A percentile compares a stretch with the other conserved stretches of the same genome.
These are phyloP conservation scores for Saccharum officinarum DNA, from an alignment of 176 grass and related monocot genomes.

Conservation along the genomic window DNA sequence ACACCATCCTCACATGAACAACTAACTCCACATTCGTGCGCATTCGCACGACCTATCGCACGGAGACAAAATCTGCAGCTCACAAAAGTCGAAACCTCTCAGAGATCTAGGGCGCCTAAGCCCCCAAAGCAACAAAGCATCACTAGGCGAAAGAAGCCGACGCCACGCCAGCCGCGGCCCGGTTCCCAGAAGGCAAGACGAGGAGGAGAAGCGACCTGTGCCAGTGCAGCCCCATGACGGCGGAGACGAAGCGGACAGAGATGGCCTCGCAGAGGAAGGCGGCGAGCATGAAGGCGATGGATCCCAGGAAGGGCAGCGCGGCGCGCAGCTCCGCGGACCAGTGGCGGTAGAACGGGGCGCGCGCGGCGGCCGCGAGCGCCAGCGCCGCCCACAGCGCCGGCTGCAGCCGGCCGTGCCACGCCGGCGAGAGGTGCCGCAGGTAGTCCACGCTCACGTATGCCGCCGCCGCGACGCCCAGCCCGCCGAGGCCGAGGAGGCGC, in stretches of 20 bases:
- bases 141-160: not conserved
- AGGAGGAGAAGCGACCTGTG: constrained; percentile 50
- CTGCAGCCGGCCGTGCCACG: constrained; percentile 72
- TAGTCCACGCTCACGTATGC: constrained; percentile 85
- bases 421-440: constrained; percentile 66
- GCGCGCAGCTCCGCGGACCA: constrained; percentile 77
- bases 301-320: constrained; percentile 66
- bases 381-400: constrained; percentile 75
- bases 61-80: not conserved
- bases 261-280: constrained; percentile 74
- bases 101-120: constrained; percentile 26
- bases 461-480: constrained; percentile 60
- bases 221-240: constrained; percentile 82
- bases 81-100: not conserved
- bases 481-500: constrained; percentile 29
- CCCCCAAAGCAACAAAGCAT: not conserved
- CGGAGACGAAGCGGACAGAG: constrained; percentile 79
- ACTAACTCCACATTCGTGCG: not conserved
- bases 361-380: constrained; percentile 51
- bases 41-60: not conserved
- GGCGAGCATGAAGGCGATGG: constrained; percentile 68
- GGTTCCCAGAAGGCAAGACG: not conserved
- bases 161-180: not conserved
- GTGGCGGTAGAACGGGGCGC: constrained; percentile 72
- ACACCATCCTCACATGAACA: not conserved